Conservation (phyloP, 106 monocot species). For the Alisma plantagoaquatica region DNA sequence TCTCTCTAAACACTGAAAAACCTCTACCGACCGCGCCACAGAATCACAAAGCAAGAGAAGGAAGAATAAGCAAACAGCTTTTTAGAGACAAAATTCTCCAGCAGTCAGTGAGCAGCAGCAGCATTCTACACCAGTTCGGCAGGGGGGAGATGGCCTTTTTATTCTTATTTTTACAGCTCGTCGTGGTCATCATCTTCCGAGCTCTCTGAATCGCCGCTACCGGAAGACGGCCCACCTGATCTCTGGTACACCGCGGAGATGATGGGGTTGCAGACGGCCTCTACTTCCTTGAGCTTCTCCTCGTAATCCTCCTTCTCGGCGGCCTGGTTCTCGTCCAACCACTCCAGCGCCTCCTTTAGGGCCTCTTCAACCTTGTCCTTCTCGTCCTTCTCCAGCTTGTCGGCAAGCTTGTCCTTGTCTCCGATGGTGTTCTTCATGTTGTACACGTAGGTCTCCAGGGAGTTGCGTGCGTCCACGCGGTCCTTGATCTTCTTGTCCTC, state of each 20-base stretch:
- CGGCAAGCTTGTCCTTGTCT: conserved; percentile 29
- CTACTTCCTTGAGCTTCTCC: conserved; percentile 40
- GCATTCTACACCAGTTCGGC: too few species aligned
- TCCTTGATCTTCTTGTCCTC: conserved; percentile 42
- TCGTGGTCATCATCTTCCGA: conserved; percentile 16
- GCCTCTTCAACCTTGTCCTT: conserved; percentile 34
- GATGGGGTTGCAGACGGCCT: conserved; percentile 31
- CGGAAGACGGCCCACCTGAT: conserved; percentile 9
- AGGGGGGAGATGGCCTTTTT: too few species aligned
- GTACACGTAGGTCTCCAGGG: conserved; percentile 39
- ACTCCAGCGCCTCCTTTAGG: conserved; percentile 29
- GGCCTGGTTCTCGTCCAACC: conserved; percentile 39
- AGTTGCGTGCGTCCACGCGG: conserved; percentile 34
- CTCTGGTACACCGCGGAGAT: conserved; percentile 26
- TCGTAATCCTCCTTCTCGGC: conserved; percentile 48
- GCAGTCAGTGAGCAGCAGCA: too few species aligned
- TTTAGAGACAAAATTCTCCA: too few species aligned
- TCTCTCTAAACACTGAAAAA: too few species aligned
- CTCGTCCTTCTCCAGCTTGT: conserved; percentile 27
- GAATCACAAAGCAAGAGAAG: too few species aligned
- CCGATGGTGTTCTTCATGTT: conserved; percentile 36
- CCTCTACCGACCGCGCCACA: too few species aligned
- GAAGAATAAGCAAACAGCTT: too few species aligned
- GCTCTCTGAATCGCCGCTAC: not conserved
- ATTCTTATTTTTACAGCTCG: conserved; percentile 18